phyloP scores from a whole-genome alignment of 169 alveolate genomes.

The Haemoproteus tartakovskyi region DNA sequence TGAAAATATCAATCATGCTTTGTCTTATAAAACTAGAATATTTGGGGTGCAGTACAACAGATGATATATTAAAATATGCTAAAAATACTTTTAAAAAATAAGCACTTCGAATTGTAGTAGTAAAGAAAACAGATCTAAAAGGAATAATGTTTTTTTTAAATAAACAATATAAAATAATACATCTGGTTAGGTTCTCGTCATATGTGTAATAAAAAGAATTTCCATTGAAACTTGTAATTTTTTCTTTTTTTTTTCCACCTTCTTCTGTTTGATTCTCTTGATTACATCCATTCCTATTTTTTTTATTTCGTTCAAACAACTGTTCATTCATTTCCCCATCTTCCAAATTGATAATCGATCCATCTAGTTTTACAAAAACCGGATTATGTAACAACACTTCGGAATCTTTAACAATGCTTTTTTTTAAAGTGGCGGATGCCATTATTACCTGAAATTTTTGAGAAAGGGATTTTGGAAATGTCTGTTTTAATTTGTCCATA shows the following conservation, averaged over 20 bases:
- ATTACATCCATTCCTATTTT: neutral
- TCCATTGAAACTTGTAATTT: too few species aligned
- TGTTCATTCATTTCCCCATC: neutral
- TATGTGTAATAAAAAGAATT: constrained; percentile 27
- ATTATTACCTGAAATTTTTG: constrained; percentile 45
- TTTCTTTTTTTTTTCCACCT: too few species aligned
- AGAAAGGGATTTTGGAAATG: constrained; percentile 34
- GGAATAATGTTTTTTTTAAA: constrained; percentile 14
- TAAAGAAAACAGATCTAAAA: constrained; percentile 31
- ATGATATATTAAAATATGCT: constrained; percentile 26
- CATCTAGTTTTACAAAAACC: constrained; percentile 5
- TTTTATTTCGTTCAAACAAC: neutral
- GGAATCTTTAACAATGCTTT: neutral
- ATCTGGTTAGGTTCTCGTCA: constrained; percentile 36
- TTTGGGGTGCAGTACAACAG: constrained; percentile 31
- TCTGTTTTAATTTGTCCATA: constrained; percentile 17
- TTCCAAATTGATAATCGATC: too few species aligned
- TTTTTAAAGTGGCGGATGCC: constrained; percentile 59
- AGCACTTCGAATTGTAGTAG: constrained; percentile 13
- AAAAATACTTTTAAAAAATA: constrained; percentile 38
- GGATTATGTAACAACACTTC: constrained; percentile 40
- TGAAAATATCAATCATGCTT: constrained; percentile 16
- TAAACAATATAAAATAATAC: constrained; percentile 13
- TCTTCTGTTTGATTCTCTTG: neutral
- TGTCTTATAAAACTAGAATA: constrained; percentile 36